These are phyloP conservation scores for Russula brevipes DNA, from an alignment of 768 basidiomycete genomes.

Conservation along the genomic window DNA sequence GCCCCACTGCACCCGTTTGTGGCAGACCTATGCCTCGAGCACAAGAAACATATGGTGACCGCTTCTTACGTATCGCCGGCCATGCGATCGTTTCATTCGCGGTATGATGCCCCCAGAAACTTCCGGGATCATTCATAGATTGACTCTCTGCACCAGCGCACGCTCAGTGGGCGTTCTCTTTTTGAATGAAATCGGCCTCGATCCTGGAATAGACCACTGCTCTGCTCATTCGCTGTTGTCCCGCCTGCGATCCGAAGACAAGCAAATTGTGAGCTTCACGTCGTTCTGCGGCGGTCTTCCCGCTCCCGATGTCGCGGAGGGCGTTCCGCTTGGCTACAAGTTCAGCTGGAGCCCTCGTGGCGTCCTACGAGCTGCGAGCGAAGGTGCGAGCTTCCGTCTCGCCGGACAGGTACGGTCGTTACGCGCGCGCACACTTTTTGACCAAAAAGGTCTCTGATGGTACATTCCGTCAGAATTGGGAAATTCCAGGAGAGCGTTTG, in stretches of 20 bases:
- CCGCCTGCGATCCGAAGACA: conserved; percentile 45
- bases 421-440: no score
- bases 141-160: conserved; percentile 46
- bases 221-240: conserved; percentile 71
- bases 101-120: conserved; percentile 38
- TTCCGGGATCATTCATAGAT: neutral
- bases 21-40: conserved; percentile 66
- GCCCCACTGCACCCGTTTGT: conserved; percentile 64
- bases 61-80: conserved; percentile 83
- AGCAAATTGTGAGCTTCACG: conserved; percentile 63
- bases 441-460: neutral
- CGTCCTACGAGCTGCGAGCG: conserved; percentile 74
- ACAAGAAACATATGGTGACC: conserved; percentile 75
- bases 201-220: conserved; percentile 87
- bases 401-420: conserved; percentile 40
- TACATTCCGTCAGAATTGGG: conserved; percentile 35
- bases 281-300: conserved; percentile 95
- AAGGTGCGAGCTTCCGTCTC: conserved; percentile 63
- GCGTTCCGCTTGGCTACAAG: conserved; percentile 80
- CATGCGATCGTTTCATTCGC: conserved; percentile 61
- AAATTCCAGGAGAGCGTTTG: conserved; percentile 50
- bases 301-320: conserved; percentile 53
- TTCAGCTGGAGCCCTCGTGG: conserved; percentile 92
- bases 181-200: conserved; percentile 85
- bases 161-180: conserved; percentile 58